Conservation (phyloP, 1,139 yeast species). For the Suhomyces yuchorum region DNA sequence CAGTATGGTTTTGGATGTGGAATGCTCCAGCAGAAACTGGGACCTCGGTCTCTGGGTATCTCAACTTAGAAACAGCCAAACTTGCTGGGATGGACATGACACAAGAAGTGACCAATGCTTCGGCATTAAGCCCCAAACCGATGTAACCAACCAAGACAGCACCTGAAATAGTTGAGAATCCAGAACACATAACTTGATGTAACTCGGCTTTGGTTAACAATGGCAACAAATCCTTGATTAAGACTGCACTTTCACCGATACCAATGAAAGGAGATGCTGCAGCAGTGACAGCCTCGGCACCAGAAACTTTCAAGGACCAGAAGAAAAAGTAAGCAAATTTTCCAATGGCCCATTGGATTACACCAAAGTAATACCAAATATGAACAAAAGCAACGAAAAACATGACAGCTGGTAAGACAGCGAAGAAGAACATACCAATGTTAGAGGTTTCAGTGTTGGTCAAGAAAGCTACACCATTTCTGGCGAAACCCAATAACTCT, state of each 20-base stretch:
- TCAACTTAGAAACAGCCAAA: slow-evolving; percentile 61
- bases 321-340: slow-evolving; percentile 63
- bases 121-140: slow-evolving; percentile 64
- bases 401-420: slow-evolving; percentile 63
- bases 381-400: slow-evolving; percentile 70
- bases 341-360: slow-evolving; percentile 62
- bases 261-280: slow-evolving; percentile 74
- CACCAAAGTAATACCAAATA: slow-evolving; percentile 61
- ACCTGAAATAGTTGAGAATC: slow-evolving; percentile 69
- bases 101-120: slow-evolving; percentile 66
- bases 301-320: slow-evolving; percentile 63
- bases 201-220: slow-evolving; percentile 64
- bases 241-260: slow-evolving; percentile 67
- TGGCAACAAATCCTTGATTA: slow-evolving; percentile 63
- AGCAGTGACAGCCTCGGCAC: slow-evolving; percentile 70
- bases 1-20: slow-evolving; percentile 10
- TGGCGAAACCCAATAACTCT: slow-evolving; percentile 61
- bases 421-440: slow-evolving; percentile 54
- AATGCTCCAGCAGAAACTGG: slow-evolving; percentile 55
- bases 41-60: slow-evolving; percentile 63
- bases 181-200: slow-evolving; percentile 67
- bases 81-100: slow-evolving; percentile 75
- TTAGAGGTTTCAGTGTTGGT: slow-evolving; percentile 45
- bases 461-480: slow-evolving; percentile 64
- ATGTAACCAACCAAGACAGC: slow-evolving; percentile 67